Conservation (phyloP, 192 early-diverging fungal genomes). For the Obelidium mucronatum region DNA sequence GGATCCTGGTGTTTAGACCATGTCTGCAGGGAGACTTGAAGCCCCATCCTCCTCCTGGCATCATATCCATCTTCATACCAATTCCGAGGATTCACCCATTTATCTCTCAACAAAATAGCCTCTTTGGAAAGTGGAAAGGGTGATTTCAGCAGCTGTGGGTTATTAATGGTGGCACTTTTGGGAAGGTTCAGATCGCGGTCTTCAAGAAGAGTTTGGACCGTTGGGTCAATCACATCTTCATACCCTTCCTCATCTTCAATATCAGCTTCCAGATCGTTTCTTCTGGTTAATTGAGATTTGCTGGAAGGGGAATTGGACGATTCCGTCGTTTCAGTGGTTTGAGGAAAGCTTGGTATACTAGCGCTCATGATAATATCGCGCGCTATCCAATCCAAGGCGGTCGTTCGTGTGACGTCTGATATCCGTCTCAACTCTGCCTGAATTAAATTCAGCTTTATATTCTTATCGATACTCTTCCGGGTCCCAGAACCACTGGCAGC, state of each 20-base stretch:
- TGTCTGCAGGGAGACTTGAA: background rate
- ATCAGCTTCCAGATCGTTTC: background rate
- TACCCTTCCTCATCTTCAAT: background rate
- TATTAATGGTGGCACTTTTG: background rate
- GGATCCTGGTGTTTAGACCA: constrained; percentile 8
- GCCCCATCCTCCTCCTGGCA: background rate
- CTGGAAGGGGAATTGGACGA: too few species aligned
- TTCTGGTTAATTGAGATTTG: background rate
- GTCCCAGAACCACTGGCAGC: too few species aligned
- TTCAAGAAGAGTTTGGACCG: constrained; percentile 10
- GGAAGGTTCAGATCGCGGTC: constrained; percentile 21
- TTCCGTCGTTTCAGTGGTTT: background rate
- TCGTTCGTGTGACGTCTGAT: background rate
- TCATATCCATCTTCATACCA: constrained; percentile 18
- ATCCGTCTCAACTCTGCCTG: background rate
- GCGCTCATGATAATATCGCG: background rate
- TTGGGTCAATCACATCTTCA: background rate
- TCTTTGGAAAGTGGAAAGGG: constrained; percentile 12
- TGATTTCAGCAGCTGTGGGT: background rate
- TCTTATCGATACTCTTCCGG: too few species aligned
- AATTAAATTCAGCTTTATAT: background rate
- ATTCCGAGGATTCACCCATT: constrained; percentile 13
- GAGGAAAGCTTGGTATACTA: background rate
- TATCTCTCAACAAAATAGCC: constrained; percentile 17
- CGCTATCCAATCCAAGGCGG: constrained; percentile 17